Evolutionary conservation across 441 rosid genomes (phyloP).

Genomic region (Eutrema salsugineum): DNA sequence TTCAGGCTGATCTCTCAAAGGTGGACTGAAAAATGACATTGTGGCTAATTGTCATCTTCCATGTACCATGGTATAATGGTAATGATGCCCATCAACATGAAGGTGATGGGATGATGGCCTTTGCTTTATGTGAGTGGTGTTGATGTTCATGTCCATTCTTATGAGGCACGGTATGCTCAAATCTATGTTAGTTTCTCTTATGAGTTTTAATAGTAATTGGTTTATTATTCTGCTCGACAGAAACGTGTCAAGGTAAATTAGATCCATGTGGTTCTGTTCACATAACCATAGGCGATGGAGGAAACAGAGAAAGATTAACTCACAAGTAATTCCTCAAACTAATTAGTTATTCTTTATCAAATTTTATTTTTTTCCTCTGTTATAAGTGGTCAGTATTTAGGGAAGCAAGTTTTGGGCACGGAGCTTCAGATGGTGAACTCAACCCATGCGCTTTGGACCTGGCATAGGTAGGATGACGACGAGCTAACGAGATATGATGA

Average conservation of each 20-base stretch:
- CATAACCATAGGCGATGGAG: slow-evolving; percentile 97
- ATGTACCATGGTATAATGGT: slow-evolving; percentile 95
- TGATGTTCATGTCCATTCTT: slow-evolving; percentile 94
- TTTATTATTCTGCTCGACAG: slow-evolving; percentile 38
- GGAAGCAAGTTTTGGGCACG: slow-evolving; percentile 98
- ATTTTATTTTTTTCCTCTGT: not conserved
- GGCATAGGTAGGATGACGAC: no score
- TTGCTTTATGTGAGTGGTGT: slow-evolving; percentile 75
- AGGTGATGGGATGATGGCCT: slow-evolving; percentile 88
- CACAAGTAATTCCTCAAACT: slow-evolving; percentile 48
- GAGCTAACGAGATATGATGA: slow-evolving; percentile 76
- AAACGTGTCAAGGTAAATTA: slow-evolving; percentile 66
- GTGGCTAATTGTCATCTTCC: slow-evolving; percentile 80
- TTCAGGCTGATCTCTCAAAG: slow-evolving; percentile 81
- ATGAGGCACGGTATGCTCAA: slow-evolving; percentile 70
- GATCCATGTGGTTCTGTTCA: slow-evolving; percentile 84
- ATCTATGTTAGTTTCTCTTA: not conserved
- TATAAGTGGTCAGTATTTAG: slow-evolving; percentile 82
- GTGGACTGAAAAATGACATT: slow-evolving; percentile 84
- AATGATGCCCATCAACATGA: slow-evolving; percentile 82
- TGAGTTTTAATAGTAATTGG: not conserved
- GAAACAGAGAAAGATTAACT: slow-evolving; percentile 93
- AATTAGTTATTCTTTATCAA: not conserved
- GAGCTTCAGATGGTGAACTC: no score
- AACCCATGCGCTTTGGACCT: no score